Percentiles rank a stretch among this genome's conserved stretches.
Conservation (phyloP, 1,139 yeast genomes). For the Geotrichum candidum region DNA sequence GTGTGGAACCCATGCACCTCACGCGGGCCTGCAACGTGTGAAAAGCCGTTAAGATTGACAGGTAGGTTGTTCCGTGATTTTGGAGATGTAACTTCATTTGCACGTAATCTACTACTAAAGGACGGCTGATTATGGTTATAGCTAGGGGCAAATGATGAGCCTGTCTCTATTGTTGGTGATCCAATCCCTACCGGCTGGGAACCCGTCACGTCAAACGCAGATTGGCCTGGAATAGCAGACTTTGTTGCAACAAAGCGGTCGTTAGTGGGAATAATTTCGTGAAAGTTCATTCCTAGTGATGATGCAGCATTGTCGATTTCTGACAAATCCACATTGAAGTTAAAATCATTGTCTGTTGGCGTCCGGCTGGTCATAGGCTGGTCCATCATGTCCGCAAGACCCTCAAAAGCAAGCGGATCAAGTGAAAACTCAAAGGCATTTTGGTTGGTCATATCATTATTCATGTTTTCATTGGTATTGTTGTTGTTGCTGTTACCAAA, state of each 20-base stretch:
- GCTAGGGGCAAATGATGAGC: background rate
- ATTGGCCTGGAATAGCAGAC: background rate
- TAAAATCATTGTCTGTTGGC: conserved; percentile 6
- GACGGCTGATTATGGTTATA: background rate
- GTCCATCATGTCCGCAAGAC: conserved; percentile 21
- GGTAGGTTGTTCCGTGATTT: conserved; percentile 15
- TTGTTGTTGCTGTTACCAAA: background rate
- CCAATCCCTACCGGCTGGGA: background rate
- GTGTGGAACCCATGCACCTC: conserved; percentile 13
- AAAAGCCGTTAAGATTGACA: conserved; percentile 18
- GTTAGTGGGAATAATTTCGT: conserved; percentile 12
- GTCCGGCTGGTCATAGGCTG: conserved; percentile 1
- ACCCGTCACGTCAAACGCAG: background rate
- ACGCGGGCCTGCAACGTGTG: conserved; percentile 24
- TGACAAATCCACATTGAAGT: background rate
- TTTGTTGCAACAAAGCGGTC: conserved; percentile 6
- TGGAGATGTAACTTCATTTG: background rate
- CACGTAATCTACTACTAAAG: background rate
- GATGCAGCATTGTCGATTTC: conserved; percentile 7
- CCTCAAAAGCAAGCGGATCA: conserved; percentile 33
- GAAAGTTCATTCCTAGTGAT: conserved; percentile 10
- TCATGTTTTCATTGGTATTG: background rate
- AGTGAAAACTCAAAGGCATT: conserved; percentile 29
- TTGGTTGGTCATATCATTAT: conserved; percentile 1
- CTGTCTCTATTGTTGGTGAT: background rate